Conservation (phyloP, 306 rosid genomes). For the Pueraria montana region DNA sequence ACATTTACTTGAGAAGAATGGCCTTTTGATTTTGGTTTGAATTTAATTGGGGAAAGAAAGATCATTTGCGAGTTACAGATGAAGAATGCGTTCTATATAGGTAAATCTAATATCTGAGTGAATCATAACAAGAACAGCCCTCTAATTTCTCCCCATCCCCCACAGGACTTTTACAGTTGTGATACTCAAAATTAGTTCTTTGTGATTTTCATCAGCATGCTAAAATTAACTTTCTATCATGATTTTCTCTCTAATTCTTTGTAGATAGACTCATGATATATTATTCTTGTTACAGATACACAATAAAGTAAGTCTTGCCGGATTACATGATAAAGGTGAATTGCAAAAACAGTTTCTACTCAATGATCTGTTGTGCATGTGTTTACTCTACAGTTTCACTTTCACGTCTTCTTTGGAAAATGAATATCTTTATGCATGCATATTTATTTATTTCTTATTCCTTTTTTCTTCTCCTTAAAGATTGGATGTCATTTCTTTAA, state of each 20-base stretch:
- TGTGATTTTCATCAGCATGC: constrained; percentile 11
- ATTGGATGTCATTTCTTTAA: constrained; percentile 32
- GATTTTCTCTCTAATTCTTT: constrained; percentile 38
- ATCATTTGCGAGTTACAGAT: background rate
- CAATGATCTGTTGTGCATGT: constrained; percentile 36
- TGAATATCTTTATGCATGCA: constrained; percentile 2
- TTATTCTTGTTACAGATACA: constrained; percentile 66
- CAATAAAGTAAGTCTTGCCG: constrained; percentile 77
- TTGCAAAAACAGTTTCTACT: constrained; percentile 40
- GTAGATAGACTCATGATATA: constrained; percentile 41
- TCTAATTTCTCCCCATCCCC: constrained; percentile 29
- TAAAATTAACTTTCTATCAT: constrained; percentile 1
- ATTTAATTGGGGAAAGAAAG: constrained; percentile 27
- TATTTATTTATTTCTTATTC: background rate
- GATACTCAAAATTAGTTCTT: constrained; percentile 23
- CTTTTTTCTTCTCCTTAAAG: constrained; percentile 34
- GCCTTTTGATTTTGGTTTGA: constrained; percentile 14
- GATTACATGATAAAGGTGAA: constrained; percentile 96
- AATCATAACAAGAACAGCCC: background rate
- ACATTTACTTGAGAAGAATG: constrained; percentile 40
- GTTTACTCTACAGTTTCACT: constrained; percentile 40
- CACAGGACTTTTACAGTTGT: background rate
- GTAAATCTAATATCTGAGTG: background rate
- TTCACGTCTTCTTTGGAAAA: constrained; percentile 34
- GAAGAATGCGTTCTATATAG: constrained; percentile 7